Conservation (phyloP, 2,329 filamentous ascomycete genomes). For the Chaetomiaceae sp. region DNA sequence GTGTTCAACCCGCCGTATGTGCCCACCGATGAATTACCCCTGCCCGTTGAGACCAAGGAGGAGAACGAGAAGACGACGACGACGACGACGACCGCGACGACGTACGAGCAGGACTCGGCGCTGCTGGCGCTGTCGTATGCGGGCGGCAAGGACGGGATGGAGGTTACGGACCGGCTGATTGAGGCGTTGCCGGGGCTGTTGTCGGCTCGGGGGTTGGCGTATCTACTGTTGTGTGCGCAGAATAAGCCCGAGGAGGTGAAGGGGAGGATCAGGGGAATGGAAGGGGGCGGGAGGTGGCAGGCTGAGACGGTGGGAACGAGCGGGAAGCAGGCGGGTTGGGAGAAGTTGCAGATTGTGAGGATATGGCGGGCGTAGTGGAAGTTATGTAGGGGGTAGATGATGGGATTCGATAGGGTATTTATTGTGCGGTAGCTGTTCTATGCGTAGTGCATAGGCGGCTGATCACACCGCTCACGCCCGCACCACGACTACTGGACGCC, state of each 20-base stretch:
- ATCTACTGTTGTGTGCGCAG: constrained; percentile 83
- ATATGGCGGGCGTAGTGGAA: constrained; percentile 60
- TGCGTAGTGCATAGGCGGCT: background rate
- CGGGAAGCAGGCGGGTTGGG: constrained; percentile 88
- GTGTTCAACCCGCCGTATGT: constrained; percentile 98
- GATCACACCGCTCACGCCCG: too few relatives aligned
- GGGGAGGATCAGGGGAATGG: constrained; percentile 27
- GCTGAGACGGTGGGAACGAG: constrained; percentile 76
- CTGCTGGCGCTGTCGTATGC: constrained; percentile 83
- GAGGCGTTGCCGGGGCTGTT: constrained; percentile 63
- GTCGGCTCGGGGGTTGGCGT: constrained; percentile 69
- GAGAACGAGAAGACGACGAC: background rate
- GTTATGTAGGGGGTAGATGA: background rate
- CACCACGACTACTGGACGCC: background rate
- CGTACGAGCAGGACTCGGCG: constrained; percentile 77
- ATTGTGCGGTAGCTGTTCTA: background rate
- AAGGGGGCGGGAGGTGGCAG: constrained; percentile 50
- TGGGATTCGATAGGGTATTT: background rate
- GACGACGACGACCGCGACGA: constrained; percentile 28
- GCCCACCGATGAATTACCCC: constrained; percentile 40
- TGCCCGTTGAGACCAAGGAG: too few relatives aligned
- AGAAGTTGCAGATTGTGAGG: constrained; percentile 83
- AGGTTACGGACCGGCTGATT: constrained; percentile 78
- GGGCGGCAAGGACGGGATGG: constrained; percentile 88
- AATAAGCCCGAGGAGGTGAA: constrained; percentile 65